Evolutionary conservation across 2,329 filamentous ascomycete species (phyloP).

Genomic region (Meredithiella fracta): DNA sequence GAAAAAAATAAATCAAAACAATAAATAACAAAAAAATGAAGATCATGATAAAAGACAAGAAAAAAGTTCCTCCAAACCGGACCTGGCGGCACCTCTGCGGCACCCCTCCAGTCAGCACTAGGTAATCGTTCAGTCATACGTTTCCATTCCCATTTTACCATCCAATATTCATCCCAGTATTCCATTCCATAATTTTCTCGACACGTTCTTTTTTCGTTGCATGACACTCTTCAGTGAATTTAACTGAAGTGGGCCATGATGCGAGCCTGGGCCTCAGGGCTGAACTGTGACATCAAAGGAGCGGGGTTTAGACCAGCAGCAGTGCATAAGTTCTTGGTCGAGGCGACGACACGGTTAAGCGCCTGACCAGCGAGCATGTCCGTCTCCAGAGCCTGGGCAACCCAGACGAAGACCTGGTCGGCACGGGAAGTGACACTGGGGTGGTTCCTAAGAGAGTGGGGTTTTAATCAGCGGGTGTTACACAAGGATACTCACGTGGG

Average conservation of each 20-base stretch:
- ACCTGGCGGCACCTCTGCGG: not conserved
- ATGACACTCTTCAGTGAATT: constrained; percentile 7
- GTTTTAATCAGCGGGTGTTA: constrained; percentile 6
- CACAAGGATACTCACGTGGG: not conserved
- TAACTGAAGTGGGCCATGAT: constrained; percentile 67
- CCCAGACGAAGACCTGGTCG: constrained; percentile 65
- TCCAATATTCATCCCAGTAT: not conserved
- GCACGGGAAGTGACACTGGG: constrained; percentile 63
- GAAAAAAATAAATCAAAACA: not conserved
- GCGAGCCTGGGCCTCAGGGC: constrained; percentile 62
- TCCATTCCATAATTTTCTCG: constrained; percentile 10
- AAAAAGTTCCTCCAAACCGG: constrained; percentile 4
- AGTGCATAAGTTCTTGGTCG: constrained; percentile 62
- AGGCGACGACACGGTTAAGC: constrained; percentile 56
- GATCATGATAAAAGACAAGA: not conserved
- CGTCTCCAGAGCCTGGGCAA: constrained; percentile 77
- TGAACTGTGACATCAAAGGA: constrained; percentile 58
- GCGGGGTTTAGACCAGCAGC: constrained; percentile 59
- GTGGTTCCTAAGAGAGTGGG: constrained; percentile 49
- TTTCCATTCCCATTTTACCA: constrained; percentile 11
- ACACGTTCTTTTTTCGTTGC: constrained; percentile 3
- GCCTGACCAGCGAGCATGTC: constrained; percentile 79
- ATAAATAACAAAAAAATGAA: not conserved
- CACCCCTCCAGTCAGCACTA: constrained; percentile 6
- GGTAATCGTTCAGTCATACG: constrained; percentile 13